phyloP scores from a whole-genome alignment of 495 filamentous ascomycete species.

The Aspergillus sclerotiicarbonarius region DNA sequence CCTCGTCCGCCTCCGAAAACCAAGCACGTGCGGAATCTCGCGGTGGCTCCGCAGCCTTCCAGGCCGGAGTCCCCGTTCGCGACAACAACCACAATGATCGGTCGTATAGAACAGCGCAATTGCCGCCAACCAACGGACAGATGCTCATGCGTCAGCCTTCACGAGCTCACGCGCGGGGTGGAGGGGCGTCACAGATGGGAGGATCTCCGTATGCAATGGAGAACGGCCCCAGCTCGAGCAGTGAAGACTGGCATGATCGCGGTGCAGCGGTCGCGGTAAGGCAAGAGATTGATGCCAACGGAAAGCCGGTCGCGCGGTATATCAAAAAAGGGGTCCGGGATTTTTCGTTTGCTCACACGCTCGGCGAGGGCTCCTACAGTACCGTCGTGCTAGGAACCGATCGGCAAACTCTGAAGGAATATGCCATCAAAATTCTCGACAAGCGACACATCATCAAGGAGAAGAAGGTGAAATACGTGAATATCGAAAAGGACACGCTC shows the following conservation, averaged over 20 bases:
- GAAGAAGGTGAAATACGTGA: slow-evolving; percentile 99
- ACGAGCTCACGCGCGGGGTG: slow-evolving; percentile 39
- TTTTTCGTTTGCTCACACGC: slow-evolving; percentile 87
- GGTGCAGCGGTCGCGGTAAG: slow-evolving; percentile 79
- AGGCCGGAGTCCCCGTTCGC: slow-evolving; percentile 62
- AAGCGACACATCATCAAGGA: slow-evolving; percentile 99
- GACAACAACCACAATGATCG: slow-evolving; percentile 71
- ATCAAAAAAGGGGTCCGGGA: slow-evolving; percentile 98
- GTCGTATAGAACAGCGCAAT: slow-evolving; percentile 59
- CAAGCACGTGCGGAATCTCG: slow-evolving; percentile 59
- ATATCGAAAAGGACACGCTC: slow-evolving; percentile 97
- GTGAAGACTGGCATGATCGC: slow-evolving; percentile 93
- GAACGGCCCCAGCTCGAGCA: slow-evolving; percentile 63
- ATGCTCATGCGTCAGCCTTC: slow-evolving; percentile 50
- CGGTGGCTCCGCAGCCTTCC: slow-evolving; percentile 58
- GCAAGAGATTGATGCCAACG: slow-evolving; percentile 78
- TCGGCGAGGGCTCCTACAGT: slow-evolving; percentile 98
- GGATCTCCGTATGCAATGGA: slow-evolving; percentile 60
- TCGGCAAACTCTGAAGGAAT: slow-evolving; percentile 91
- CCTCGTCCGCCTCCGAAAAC: slow-evolving; percentile 56
- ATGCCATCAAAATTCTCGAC: slow-evolving; percentile 97
- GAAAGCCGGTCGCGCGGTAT: slow-evolving; percentile 73
- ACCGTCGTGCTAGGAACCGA: slow-evolving; percentile 95
- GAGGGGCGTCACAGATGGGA: slow-evolving; percentile 55
- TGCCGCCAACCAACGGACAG: slow-evolving; percentile 53